These are phyloP conservation scores for Monosporascus cannonballus DNA, from an alignment of 2,329 filamentous ascomycete genomes.

Conservation along the genomic window DNA sequence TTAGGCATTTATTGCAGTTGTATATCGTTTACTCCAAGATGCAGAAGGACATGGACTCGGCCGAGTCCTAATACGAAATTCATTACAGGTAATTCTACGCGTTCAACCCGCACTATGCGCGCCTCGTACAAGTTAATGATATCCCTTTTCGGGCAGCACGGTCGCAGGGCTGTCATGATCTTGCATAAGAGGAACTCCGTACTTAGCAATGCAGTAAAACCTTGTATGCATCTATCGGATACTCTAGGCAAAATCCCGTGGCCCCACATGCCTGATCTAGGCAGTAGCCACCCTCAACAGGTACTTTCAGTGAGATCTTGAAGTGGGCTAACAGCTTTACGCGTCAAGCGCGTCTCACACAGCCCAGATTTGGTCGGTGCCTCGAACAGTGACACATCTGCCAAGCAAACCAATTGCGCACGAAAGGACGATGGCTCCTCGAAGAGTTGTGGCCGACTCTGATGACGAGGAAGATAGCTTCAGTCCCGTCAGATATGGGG, in stretches of 20 bases:
- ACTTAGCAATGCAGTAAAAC: too few relatives aligned
- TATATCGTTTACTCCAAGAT: not conserved
- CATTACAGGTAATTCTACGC: not conserved
- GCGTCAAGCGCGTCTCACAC: not conserved
- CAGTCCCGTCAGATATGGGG: constrained; percentile 9
- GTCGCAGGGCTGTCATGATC: too few relatives aligned
- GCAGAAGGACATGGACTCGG: not conserved
- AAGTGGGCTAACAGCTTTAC: not conserved
- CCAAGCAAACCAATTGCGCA: constrained; percentile 1
- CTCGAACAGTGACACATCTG: too few relatives aligned
- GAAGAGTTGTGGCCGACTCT: constrained; percentile 27
- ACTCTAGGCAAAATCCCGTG: too few relatives aligned
- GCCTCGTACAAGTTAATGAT: too few relatives aligned
- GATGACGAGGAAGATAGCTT: constrained; percentile 24
- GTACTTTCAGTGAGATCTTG: too few relatives aligned
- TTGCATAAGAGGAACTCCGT: too few relatives aligned
- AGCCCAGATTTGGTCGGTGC: not conserved
- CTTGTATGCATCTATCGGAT: too few relatives aligned
- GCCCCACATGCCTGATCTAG: too few relatives aligned
- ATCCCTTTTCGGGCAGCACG: too few relatives aligned
- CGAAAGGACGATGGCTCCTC: constrained; percentile 17
- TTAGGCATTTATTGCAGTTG: not conserved
- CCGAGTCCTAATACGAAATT: not conserved
- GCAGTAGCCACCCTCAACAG: too few relatives aligned
- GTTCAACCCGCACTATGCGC: not conserved